Base-by-base conservation (phyloP, 2,329 filamentous ascomycete genomes). In the Fusarium neocosmosporiellum region DNA sequence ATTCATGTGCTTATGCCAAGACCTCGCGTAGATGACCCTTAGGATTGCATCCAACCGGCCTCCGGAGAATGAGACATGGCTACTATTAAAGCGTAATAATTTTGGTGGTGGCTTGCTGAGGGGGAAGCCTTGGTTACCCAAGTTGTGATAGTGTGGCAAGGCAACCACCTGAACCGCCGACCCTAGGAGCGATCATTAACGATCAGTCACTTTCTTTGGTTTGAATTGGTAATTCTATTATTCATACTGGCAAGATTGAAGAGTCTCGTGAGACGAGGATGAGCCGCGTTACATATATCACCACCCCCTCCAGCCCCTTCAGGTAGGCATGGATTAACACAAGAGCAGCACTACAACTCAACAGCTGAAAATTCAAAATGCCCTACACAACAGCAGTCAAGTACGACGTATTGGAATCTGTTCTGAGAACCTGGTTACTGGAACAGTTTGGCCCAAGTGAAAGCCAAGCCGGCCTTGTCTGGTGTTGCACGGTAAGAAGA, bases 321-420 rank as follows among this genome's bases (percentile, higher is more conserved):
- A 1, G 1, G 2, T 0, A 5, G 10, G 27, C 27, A 33, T 53
- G 5, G 33, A 33, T 4, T 7, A 9, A 27, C 4, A 11, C 4
- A 53, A 11, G 18, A 31, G n/a, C n/a, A 33, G 8, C 6, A 11
- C 36, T 10, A 11, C 27, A 33, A 20, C 1, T 20, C 16, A 8
- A 10, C 16, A 29, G 7, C n/a, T 53, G 5, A 14, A 31, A 31
- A 4, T 1, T 4, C 7, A 8, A 4, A 22, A 55, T 55, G 50
- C 18, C 20, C 22, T 55, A 22, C 53, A 48, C 33, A 4, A 58
- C 50, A 2, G 61, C 50, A 1, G 13, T 63, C 16, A 63, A 48
- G 37, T 63, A 63, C 20, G 61, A 39, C 27, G 61, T 63, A 9
- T 13, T 8, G 5, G 36, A 63, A 10, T 27, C 46, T 20, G 16